phyloP scores from a whole-genome alignment of 2,329 filamentous ascomycete genomes.

The Fusarium sacchari region DNA sequence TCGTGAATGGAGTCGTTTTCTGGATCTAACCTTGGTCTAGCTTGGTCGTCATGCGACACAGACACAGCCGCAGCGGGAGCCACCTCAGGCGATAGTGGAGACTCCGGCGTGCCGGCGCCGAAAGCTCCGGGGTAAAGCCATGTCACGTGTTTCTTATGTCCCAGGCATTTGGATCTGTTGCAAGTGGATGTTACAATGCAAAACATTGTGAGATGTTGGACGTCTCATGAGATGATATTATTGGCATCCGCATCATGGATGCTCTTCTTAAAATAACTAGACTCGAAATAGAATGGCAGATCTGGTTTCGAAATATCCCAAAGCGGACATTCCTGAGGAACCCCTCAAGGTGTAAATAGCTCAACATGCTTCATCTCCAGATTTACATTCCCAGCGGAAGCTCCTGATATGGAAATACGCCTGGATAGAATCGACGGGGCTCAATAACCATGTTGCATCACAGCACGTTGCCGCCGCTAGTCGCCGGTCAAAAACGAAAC shows the following conservation, averaged over 20 bases:
- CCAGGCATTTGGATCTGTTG: conserved; percentile 3
- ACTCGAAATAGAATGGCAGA: conserved; percentile 21
- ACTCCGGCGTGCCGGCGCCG: conserved; percentile 32
- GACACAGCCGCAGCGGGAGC: conserved; percentile 33
- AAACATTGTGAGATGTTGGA: conserved; percentile 4
- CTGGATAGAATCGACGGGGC: conserved; percentile 1
- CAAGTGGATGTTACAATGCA: conserved; percentile 3
- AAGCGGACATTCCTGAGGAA: background rate
- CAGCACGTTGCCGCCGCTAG: conserved; percentile 36
- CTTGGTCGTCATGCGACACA: conserved; percentile 42
- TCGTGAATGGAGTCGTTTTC: conserved; percentile 36
- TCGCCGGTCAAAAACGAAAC: conserved; percentile 22
- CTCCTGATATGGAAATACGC: conserved; percentile 23
- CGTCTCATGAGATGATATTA: conserved; percentile 3
- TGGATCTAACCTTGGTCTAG: conserved; percentile 25
- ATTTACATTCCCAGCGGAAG: conserved; percentile 15
- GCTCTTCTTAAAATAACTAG: conserved; percentile 14
- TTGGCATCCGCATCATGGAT: conserved; percentile 15
- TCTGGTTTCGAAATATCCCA: background rate
- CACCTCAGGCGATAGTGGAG: conserved; percentile 34
- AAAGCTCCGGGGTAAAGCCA: conserved; percentile 35
- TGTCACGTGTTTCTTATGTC: conserved; percentile 31
- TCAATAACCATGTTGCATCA: conserved; percentile 21
- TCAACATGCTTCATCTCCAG: conserved; percentile 11
- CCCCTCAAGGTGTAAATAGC: conserved; percentile 18